Evolutionary conservation across 352 stramenopile species (phyloP), one percentile per base, ranked within the genome.

Genomic region (Globisporangium canariense): DNA sequence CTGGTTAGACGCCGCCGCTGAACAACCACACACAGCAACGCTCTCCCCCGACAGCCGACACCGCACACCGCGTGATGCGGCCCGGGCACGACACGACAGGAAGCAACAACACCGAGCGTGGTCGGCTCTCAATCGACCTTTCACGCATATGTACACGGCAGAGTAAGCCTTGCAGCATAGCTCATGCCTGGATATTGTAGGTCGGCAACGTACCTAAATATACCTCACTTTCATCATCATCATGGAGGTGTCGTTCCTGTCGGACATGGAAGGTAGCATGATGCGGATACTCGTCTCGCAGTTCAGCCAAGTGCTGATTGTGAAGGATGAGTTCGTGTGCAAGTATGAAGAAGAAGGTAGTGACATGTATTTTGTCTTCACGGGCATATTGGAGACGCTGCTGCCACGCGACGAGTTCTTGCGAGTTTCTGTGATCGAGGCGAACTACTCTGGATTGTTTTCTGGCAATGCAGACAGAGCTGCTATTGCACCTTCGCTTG

Each of bases 291-390:
- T 92, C 8, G 81, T 92, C 4, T 74, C 78, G 2, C 80, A 90
- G 47, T 88, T 92, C 60, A 83, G 63, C 60, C 83, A 92, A 28
- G 62, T 87, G 4, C 66, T 90, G 40, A 63, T 90, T 4, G 71
- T 89, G 10, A 77, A 78, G 32, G 76, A 84, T 18, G 77, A 92
- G 50, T 89, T 80, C 47, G 77, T 92, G 4, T 90, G 77, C 70
- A 79, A 73, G 36, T 84, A 78, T 22, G 76, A 75, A 5, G 79
- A 93, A 58, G 62, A 84, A 66, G 81, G 81, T 6, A 80, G 69
- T 22, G 81, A 91, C 50, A 93, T 93, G 81, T 91, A 77, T 56
- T 91, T 93, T 32, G 80, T 93, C 0, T 93, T 88, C 60, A 79
- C 80, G 16, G 81, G 83, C 9, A 32, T 82, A 4, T 53, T 93